Evolutionary conservation across 2,329 filamentous ascomycete species (phyloP), one percentile per base, ranked within the genome.

Genomic region (Fusarium pseudoanthophilum): DNA sequence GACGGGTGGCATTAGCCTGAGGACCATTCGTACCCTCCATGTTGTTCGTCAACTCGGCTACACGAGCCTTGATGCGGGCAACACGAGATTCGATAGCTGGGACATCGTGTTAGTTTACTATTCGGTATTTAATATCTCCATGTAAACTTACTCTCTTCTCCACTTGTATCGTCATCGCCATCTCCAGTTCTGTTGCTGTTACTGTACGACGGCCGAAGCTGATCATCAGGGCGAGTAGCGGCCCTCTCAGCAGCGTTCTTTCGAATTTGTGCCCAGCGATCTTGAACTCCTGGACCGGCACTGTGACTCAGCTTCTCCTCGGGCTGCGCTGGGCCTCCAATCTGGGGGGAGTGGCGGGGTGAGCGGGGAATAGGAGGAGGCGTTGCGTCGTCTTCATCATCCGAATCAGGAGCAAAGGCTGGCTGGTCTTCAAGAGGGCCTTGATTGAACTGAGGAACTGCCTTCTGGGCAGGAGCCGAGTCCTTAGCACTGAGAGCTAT

Each of bases 71-170:
- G 88, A 99, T 99, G 72, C 96, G 93, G 55, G 96, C 96, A 67
- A 98, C 96, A 75, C 96, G 93, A 55, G 95, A 95, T 83, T 99
- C 96, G 78, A 98, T 98, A 40, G 95, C 94, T 97, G n/a, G 60
- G 30, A 18, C 46, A 48, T 56, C 15, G 4, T 37, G 69, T 83
- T 51, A 82, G 80, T 59, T 56, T 32, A 20, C 24, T 30, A 20
- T 24, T 28, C 4, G 11, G 11, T 24, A 40, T 9, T 26, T 28
- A 39, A n/a, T 39, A 32, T 15, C 30, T 40, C 34, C n/a, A 7
- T 26, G 3, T 36, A 6, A 24, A 91, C 93, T 89, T 86, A 94
- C 93, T 96, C 87, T 97, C 95, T 88, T 98, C 95, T 63, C 93
- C 95, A 79, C 93, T 97, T n/a, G 93, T 96, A 76, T 97, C 94